Conservation (phyloP, 768 basidiomycete species). For the Cyclocybe cylindracea region DNA sequence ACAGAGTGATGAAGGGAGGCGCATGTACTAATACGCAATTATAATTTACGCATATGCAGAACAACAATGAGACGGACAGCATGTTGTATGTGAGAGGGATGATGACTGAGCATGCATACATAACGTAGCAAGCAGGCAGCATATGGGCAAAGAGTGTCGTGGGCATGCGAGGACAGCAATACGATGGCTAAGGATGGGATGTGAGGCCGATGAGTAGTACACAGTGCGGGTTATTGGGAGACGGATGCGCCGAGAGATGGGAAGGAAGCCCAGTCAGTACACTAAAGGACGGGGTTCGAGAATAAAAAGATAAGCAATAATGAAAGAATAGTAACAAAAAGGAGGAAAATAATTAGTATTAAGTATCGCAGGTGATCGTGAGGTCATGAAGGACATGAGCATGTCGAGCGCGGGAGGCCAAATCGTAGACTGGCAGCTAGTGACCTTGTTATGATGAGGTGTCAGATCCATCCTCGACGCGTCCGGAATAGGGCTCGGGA, state of each 20-base stretch:
- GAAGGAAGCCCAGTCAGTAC: slow-evolving; percentile 11
- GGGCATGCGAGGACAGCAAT: slow-evolving; percentile 19
- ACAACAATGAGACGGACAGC: no score
- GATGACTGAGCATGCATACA: background rate
- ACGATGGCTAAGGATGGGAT: slow-evolving; percentile 2
- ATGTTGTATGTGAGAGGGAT: no score
- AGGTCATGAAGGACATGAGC: slow-evolving; percentile 1
- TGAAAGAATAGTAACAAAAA: slow-evolving; percentile 5
- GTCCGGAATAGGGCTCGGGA: slow-evolving; percentile 35
- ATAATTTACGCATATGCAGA: no score
- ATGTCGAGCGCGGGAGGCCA: slow-evolving; percentile 6
- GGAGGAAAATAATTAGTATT: slow-evolving; percentile 4
- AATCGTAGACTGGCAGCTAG: slow-evolving; percentile 1
- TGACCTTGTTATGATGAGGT: no score
- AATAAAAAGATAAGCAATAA: slow-evolving; percentile 11
- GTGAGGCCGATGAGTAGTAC: background rate
- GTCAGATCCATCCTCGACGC: slow-evolving; percentile 4
- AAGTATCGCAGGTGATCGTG: slow-evolving; percentile 2
- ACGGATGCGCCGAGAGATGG: slow-evolving; percentile 15
- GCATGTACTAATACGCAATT: no score
- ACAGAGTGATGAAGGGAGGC: no score
- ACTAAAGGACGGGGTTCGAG: slow-evolving; percentile 2
- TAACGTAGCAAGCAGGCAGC: background rate
- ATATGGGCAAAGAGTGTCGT: slow-evolving; percentile 7
- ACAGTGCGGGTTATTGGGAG: slow-evolving; percentile 12